Conservation (phyloP, 2,329 filamentous ascomycete species). For the Cytospora piceicola region DNA sequence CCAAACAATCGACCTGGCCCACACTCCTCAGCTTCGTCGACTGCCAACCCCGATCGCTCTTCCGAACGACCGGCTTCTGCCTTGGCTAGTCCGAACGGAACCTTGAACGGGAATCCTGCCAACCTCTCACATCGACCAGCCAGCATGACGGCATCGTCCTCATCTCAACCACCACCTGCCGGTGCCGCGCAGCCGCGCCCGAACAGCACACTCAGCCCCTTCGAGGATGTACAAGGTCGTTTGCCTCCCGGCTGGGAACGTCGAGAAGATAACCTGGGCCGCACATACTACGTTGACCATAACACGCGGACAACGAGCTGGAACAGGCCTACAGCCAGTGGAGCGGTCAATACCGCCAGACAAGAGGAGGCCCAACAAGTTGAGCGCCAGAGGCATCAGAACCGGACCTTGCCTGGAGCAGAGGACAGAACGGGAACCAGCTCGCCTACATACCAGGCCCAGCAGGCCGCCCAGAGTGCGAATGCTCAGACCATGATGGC, state of each 20-base stretch:
- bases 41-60: conserved; percentile 47
- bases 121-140: conserved; percentile 52
- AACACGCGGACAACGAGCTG: conserved; percentile 97
- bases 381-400: conserved; percentile 91
- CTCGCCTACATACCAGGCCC: conserved; percentile 75
- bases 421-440: conserved; percentile 90
- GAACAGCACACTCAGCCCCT: conserved; percentile 76
- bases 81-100: conserved; percentile 55
- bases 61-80: conserved; percentile 58
- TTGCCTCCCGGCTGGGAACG: conserved; percentile 94
- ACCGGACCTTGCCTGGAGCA: conserved; percentile 79
- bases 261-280: conserved; percentile 89
- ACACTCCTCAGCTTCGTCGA: conserved; percentile 50
- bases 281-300: conserved; percentile 98
- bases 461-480: conserved; percentile 47
- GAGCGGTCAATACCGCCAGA: conserved; percentile 73
- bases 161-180: conserved; percentile 41
- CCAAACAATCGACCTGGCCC: conserved; percentile 51
- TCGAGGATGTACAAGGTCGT: conserved; percentile 93
- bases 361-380: conserved; percentile 91
- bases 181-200: conserved; percentile 47
- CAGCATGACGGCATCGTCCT: conserved; percentile 46
- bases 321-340: conserved; percentile 84
- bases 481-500: conserved; percentile 86
- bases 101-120: conserved; percentile 45